These are phyloP conservation scores for Aspergillus avenaceus DNA, from an alignment of 495 filamentous ascomycete genomes.

Conservation along the genomic window DNA sequence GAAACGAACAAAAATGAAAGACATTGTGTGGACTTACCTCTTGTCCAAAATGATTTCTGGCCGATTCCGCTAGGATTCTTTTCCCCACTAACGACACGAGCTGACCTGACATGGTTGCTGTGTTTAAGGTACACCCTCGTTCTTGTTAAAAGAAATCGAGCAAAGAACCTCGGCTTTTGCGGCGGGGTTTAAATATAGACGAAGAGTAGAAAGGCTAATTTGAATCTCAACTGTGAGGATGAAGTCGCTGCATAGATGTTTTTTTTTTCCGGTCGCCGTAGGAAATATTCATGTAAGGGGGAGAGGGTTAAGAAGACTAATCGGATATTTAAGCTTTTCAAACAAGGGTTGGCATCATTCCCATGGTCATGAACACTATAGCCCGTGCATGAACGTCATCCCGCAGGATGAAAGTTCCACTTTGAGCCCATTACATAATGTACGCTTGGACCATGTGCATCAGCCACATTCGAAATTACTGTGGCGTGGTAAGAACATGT, in stretches of 20 bases:
- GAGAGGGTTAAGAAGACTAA: too few relatives aligned
- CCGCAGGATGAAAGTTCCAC: not conserved
- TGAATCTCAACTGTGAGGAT: too few relatives aligned
- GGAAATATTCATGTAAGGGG: too few relatives aligned
- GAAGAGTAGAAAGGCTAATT: too few relatives aligned
- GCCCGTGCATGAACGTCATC: slow-evolving; percentile 5
- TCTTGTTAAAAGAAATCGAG: slow-evolving; percentile 1
- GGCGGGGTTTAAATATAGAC: not conserved
- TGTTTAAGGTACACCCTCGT: too few relatives aligned
- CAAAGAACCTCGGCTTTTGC: slow-evolving; percentile 3
- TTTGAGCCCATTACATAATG: not conserved
- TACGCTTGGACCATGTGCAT: not conserved
- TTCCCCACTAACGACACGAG: slow-evolving; percentile 58
- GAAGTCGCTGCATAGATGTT: too few relatives aligned
- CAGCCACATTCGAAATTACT: slow-evolving; percentile 6
- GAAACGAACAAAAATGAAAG: not conserved
- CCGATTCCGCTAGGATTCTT: slow-evolving; percentile 61
- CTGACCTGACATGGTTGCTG: slow-evolving; percentile 49
- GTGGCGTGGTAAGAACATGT: slow-evolving; percentile 3
- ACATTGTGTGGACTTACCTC: slow-evolving; percentile 43
- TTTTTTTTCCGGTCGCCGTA: too few relatives aligned
- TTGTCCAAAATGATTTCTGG: slow-evolving; percentile 63
- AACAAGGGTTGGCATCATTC: too few relatives aligned
- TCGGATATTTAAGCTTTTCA: too few relatives aligned
- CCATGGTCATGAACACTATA: not conserved